A percentile compares a stretch with the other conserved stretches of the same genome.
Evolutionary conservation across 495 filamentous ascomycete species (phyloP).

Genomic region (Penicillium roqueforti): DNA sequence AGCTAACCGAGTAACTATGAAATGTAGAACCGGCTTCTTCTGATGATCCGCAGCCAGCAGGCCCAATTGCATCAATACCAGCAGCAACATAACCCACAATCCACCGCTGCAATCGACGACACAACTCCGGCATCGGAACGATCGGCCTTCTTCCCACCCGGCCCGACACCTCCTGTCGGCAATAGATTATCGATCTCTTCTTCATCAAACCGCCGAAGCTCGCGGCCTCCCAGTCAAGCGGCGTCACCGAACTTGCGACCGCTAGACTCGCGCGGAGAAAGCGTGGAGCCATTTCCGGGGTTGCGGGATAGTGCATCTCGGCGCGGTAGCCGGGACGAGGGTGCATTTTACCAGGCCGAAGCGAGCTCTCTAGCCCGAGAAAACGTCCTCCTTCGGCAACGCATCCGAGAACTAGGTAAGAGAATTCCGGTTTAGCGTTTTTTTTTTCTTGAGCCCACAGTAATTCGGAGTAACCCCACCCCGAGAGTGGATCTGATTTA

Average conservation of each 20-base stretch:
- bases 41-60: conserved; percentile 86
- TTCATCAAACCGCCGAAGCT: conserved; percentile 49
- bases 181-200: conserved; percentile 34
- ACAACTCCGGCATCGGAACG: conserved; percentile 62
- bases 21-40: conserved; percentile 77
- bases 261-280: conserved; percentile 27
- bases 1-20: conserved; percentile 7
- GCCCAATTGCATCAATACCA: conserved; percentile 69
- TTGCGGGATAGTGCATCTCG: conserved; percentile 29
- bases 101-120: conserved; percentile 60
- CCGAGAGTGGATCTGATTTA: conserved; percentile 4
- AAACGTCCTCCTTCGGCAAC: conserved; percentile 86
- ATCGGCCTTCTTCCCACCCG: conserved; percentile 47
- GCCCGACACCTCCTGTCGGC: conserved; percentile 26
- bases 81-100: conserved; percentile 34
- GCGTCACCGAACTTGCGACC: conserved; percentile 38
- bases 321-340: conserved; percentile 64
- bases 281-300: conserved; percentile 28
- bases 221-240: conserved; percentile 34
- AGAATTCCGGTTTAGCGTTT: not conserved
- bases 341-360: conserved; percentile 87
- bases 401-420: conserved; percentile 72
- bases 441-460: not conserved
- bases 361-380: conserved; percentile 80
- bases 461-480: conserved; percentile 1